Conservation (phyloP, 257 asterid genomes). For the Eucommia ulmoides region DNA sequence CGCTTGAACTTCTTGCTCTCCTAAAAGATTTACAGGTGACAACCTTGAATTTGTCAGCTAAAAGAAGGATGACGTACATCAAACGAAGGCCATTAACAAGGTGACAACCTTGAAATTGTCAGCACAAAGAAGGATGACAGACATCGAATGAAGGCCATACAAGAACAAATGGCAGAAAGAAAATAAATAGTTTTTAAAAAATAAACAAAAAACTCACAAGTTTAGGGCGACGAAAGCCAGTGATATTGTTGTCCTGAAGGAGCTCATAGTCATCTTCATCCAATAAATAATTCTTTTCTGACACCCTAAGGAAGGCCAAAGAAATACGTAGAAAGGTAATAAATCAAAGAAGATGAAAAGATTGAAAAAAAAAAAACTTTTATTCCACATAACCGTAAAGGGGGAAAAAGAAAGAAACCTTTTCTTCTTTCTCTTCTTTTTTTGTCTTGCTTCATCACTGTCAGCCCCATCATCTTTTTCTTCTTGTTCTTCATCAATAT, state of each 20-base stretch:
- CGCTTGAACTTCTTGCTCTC: slow-evolving; percentile 79
- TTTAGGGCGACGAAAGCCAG: slow-evolving; percentile 75
- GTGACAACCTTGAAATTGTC: too few relatives aligned
- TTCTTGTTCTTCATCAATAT: slow-evolving; percentile 50
- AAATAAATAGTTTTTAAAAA: neutral
- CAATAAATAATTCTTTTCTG: slow-evolving; percentile 52
- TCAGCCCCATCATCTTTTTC: slow-evolving; percentile 68
- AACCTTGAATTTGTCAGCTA: too few relatives aligned
- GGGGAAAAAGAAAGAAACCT: slow-evolving; percentile 33
- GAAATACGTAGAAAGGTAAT: too few relatives aligned
- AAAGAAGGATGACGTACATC: too few relatives aligned
- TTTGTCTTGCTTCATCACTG: slow-evolving; percentile 68
- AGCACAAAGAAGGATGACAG: neutral
- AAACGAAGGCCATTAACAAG: too few relatives aligned
- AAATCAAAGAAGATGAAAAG: too few relatives aligned
- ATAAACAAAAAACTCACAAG: slow-evolving; percentile 21
- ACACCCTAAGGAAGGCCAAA: slow-evolving; percentile 61
- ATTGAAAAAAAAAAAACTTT: too few relatives aligned
- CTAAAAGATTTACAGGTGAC: slow-evolving; percentile 17
- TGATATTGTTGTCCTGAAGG: slow-evolving; percentile 81
- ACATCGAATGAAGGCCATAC: too few relatives aligned
- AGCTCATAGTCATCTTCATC: slow-evolving; percentile 95
- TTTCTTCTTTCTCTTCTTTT: slow-evolving; percentile 79
- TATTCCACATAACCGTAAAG: too few relatives aligned
- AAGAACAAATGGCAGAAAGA: too few relatives aligned